A percentile compares a stretch with the other conserved stretches of the same genome.
Conservation (phyloP, 441 rosid species). For the Gossypium armourianum region DNA sequence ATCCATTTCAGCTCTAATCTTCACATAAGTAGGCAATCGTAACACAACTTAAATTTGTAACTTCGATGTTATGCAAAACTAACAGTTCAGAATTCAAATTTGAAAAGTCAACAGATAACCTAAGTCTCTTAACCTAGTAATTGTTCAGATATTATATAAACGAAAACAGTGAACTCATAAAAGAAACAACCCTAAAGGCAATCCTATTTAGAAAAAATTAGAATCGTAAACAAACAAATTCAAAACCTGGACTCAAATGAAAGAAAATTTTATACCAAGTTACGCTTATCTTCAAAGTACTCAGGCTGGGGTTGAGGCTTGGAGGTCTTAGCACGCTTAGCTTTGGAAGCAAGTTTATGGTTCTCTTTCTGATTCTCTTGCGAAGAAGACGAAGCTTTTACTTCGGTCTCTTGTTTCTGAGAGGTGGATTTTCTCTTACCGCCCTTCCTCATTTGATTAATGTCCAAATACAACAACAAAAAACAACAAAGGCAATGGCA, state of each 20-base stretch:
- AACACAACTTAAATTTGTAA: not conserved
- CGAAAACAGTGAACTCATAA: not conserved
- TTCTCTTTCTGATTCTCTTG: conserved; percentile 16
- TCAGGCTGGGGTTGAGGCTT: conserved; percentile 42
- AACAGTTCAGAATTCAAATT: not conserved
- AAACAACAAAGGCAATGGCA: not conserved
- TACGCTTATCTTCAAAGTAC: conserved; percentile 72
- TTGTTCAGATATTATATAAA: not conserved
- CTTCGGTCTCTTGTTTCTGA: conserved; percentile 23
- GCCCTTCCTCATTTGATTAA: conserved; percentile 46
- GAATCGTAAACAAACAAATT: not conserved
- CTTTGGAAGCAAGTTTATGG: conserved; percentile 27
- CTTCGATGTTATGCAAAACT: not conserved
- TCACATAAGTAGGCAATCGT: not conserved
- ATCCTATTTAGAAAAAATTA: not conserved
- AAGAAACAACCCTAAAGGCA: not conserved
- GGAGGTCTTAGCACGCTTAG: conserved; percentile 39
- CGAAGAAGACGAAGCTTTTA: conserved; percentile 21
- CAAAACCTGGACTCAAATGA: not conserved
- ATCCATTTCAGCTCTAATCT: not conserved
- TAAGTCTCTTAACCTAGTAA: not conserved
- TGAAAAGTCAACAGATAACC: not conserved
- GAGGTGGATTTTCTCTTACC: conserved; percentile 49
- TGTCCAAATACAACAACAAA: not conserved
- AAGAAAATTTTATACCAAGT: conserved; percentile 40